Percentiles rank a stretch among this genome's conserved stretches.
These are phyloP conservation scores for Teunomyces panamensis DNA, from an alignment of 805 yeast species.

Conservation along the genomic window DNA sequence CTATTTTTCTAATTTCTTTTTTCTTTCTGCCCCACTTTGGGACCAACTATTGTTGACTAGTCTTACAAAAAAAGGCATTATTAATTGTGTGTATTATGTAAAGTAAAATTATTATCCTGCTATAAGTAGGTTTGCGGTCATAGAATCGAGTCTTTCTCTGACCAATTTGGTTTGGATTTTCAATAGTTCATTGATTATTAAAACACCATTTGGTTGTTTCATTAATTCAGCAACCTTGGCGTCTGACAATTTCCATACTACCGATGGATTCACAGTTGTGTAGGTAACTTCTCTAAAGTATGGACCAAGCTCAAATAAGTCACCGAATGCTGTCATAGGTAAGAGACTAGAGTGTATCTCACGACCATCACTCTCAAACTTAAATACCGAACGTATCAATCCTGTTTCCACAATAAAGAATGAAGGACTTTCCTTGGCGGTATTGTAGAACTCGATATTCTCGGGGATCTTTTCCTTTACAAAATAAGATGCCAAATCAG, in stretches of 20 bases:
- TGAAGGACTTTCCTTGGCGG: constrained; percentile 44
- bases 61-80: background rate
- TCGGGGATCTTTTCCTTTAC: constrained; percentile 45
- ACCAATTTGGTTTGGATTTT: constrained; percentile 59
- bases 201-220: constrained; percentile 42
- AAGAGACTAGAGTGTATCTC: constrained; percentile 47
- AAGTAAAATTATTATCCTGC: constrained; percentile 35
- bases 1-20: background rate
- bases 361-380: constrained; percentile 37
- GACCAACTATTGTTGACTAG: background rate
- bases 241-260: constrained; percentile 64
- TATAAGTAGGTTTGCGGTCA: constrained; percentile 73
- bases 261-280: constrained; percentile 57
- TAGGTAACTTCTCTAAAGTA: constrained; percentile 45
- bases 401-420: constrained; percentile 56
- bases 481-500: constrained; percentile 53
- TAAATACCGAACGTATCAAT: constrained; percentile 33
- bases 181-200: constrained; percentile 61
- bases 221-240: constrained; percentile 45
- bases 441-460: constrained; percentile 47
- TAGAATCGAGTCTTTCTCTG: constrained; percentile 68
- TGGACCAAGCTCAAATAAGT: constrained; percentile 34
- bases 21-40: background rate
- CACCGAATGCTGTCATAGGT: constrained; percentile 77
- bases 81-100: background rate